These are phyloP conservation scores for Pyracantha coccinea DNA, from an alignment of 331 rosid species.

Conservation along the genomic window DNA sequence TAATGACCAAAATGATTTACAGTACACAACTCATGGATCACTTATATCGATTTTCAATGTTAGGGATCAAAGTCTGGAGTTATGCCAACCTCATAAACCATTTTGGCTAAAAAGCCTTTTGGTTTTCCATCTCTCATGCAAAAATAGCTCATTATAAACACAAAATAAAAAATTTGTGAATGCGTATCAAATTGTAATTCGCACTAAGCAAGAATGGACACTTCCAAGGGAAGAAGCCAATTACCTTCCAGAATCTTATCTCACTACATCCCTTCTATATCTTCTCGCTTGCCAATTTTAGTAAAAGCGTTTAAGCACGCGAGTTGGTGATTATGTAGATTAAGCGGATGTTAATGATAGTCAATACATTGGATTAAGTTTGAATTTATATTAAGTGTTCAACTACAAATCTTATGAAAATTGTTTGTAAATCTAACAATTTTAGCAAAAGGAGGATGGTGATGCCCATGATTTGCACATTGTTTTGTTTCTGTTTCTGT, in stretches of 20 bases:
- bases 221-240: not conserved
- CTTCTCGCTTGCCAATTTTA: not conserved
- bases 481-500: not conserved
- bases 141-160: not conserved
- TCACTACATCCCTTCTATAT: not conserved
- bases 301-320: not conserved
- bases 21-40: no score
- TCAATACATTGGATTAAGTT: not conserved
- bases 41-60: no score
- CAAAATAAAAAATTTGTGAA: not conserved
- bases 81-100: not conserved
- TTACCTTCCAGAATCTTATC: not conserved
- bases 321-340: not conserved
- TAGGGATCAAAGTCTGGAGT: no score
- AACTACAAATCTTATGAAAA: not conserved
- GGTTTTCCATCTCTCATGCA: not conserved
- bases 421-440: not conserved
- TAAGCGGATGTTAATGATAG: not conserved
- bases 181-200: no score
- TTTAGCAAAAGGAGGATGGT: not conserved
- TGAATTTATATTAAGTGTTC: not conserved
- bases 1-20: no score
- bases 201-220: not conserved
- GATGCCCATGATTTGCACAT: slow-evolving; percentile 3
- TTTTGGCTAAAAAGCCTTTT: not conserved